These are phyloP conservation scores for Plasmopara viticola DNA, from an alignment of 352 stramenopile species.

Conservation along the genomic window DNA sequence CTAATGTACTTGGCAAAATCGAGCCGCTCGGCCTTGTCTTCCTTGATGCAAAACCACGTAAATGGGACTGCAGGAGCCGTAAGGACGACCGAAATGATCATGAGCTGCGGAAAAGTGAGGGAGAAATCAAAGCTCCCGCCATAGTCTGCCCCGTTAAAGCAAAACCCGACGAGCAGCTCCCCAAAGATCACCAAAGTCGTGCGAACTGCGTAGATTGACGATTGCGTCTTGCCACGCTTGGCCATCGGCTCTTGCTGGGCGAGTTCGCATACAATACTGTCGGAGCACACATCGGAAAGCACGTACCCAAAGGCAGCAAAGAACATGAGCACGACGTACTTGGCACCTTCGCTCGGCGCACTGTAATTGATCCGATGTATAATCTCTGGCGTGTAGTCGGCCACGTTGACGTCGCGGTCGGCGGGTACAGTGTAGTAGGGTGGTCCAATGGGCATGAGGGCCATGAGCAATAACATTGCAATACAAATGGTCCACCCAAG, in stretches of 20 bases:
- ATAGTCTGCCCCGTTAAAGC: constrained; percentile 52
- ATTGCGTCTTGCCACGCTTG: constrained; percentile 53
- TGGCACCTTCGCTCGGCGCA: constrained; percentile 26
- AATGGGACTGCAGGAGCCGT: constrained; percentile 20
- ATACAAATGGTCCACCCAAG: constrained; percentile 47
- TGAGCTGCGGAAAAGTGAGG: constrained; percentile 34
- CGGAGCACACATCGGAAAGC: constrained; percentile 53
- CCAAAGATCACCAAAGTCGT: constrained; percentile 33
- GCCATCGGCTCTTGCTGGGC: constrained; percentile 45
- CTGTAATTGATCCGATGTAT: constrained; percentile 33
- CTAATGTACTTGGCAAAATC: constrained; percentile 32
- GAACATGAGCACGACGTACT: constrained; percentile 50
- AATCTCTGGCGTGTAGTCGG: constrained; percentile 28
- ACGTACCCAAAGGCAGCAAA: constrained; percentile 60
- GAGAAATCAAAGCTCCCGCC: constrained; percentile 41
- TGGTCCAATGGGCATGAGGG: constrained; percentile 28
- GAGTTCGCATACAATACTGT: constrained; percentile 51
- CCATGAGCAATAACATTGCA: constrained; percentile 46
- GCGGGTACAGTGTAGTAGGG: constrained; percentile 45
- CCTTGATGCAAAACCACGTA: constrained; percentile 39
- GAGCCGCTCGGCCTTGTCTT: constrained; percentile 23
- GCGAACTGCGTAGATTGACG: constrained; percentile 24
- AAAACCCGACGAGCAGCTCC: constrained; percentile 37
- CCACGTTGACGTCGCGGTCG: constrained; percentile 17
- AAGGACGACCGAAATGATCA: constrained; percentile 37